These are phyloP conservation scores for Pseudozyma sp. DNA, from an alignment of 1,284 basidiomycete species.

Conservation along the genomic window DNA sequence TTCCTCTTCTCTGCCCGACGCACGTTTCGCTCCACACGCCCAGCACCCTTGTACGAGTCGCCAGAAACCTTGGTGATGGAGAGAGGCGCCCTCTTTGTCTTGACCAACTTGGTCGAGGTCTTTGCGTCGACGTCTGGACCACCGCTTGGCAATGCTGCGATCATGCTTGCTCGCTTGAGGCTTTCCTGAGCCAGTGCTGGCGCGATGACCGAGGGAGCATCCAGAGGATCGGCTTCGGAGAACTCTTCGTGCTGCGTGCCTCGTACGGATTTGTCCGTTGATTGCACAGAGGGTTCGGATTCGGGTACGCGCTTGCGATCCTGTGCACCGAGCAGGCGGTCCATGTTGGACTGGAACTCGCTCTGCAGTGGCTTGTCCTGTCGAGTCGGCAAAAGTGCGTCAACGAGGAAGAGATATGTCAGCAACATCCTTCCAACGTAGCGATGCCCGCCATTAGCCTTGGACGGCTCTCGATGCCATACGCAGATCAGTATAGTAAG, in stretches of 20 bases:
- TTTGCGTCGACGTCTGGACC: conserved; percentile 34
- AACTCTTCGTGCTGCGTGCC: conserved; percentile 59
- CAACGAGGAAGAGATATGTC: not conserved
- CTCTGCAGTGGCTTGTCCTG: conserved; percentile 60
- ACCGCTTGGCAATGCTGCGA: conserved; percentile 42
- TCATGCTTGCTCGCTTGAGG: conserved; percentile 29
- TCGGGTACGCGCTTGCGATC: conserved; percentile 44
- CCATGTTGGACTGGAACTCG: conserved; percentile 64
- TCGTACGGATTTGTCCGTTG: conserved; percentile 42
- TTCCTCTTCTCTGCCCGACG: conserved; percentile 50
- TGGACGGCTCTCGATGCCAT: conserved; percentile 20
- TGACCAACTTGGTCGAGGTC: conserved; percentile 19
- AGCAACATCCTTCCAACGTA: conserved; percentile 2
- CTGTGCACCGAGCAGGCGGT: conserved; percentile 58
- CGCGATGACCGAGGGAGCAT: conserved; percentile 39
- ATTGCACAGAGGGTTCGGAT: conserved; percentile 30
- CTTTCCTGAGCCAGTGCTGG: conserved; percentile 38
- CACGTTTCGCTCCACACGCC: conserved; percentile 38
- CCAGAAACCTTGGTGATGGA: conserved; percentile 43
- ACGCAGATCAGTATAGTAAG: conserved; percentile 53
- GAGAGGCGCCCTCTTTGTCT: conserved; percentile 18
- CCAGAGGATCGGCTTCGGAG: conserved; percentile 30
- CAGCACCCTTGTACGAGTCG: conserved; percentile 54
- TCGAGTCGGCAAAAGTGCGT: not conserved
- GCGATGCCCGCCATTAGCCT: not conserved